Evolutionary conservation across 2,329 filamentous ascomycete species (phyloP).

Genomic region (Epichloe baconii): DNA sequence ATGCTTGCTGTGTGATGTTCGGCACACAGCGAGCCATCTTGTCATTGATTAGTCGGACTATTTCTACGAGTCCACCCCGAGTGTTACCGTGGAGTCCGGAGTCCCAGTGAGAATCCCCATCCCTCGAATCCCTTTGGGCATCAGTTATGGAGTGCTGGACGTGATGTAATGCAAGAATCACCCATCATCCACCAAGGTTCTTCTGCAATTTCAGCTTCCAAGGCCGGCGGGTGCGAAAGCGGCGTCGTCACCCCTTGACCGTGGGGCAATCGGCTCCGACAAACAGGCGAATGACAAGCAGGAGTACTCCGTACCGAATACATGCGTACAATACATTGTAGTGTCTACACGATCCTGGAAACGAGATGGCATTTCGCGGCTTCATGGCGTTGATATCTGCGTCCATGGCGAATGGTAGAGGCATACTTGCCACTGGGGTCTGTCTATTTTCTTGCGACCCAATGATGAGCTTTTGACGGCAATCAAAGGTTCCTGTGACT

Average conservation of each 20-base stretch:
- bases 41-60: background rate
- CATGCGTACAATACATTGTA: too few species aligned
- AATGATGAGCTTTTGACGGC: too few species aligned
- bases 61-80: background rate
- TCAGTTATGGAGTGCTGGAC: background rate
- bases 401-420: too few species aligned
- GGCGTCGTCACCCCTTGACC: slow-evolving; percentile 1
- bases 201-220: background rate
- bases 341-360: background rate
- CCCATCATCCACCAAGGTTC: background rate
- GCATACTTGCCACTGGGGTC: too few species aligned
- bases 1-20: background rate
- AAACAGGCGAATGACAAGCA: background rate
- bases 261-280: slow-evolving; percentile 5
- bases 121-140: too few species aligned
- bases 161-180: background rate
- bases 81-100: background rate
- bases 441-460: too few species aligned
- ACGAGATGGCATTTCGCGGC: background rate
- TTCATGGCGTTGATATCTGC: too few species aligned
- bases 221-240: slow-evolving; percentile 1
- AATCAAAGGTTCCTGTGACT: too few species aligned
- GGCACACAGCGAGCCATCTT: background rate
- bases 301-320: background rate
- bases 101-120: background rate